Evolutionary conservation across 176 grass and related monocot species (phyloP).

Genomic region (Oryza meridionalis): DNA sequence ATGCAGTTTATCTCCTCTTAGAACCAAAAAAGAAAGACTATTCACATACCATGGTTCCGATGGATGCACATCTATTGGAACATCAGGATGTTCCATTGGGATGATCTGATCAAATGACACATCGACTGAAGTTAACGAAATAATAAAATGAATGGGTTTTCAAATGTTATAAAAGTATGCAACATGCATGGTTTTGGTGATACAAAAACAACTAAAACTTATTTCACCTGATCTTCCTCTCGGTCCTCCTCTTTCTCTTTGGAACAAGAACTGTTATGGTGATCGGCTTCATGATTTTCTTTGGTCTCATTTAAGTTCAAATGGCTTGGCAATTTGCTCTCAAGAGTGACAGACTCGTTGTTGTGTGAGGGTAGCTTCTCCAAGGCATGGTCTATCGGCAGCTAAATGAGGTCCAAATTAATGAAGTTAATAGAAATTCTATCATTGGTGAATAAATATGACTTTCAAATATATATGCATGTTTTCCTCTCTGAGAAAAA

Average conservation of each 20-base stretch:
- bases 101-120: not conserved
- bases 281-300: not conserved
- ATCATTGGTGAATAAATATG: too few species aligned
- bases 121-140: not conserved
- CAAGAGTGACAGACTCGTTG: not conserved
- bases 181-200: not conserved
- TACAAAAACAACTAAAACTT: not conserved
- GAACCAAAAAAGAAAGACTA: not conserved
- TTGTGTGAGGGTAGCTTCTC: not conserved
- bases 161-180: not conserved
- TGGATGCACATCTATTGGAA: not conserved
- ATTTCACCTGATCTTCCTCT: not conserved
- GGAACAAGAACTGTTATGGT: not conserved
- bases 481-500: not conserved
- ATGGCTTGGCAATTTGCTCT: too few species aligned
- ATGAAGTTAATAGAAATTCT: too few species aligned
- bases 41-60: not conserved
- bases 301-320: not conserved
- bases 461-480: too few species aligned
- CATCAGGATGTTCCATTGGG: not conserved
- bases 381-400: not conserved
- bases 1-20: not conserved
- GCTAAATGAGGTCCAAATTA: not conserved
- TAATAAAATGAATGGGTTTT: not conserved
- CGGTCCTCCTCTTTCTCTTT: not conserved